Evolutionary conservation across 83 land plant genomes (phyloP).

Genomic region (Picea abies): DNA sequence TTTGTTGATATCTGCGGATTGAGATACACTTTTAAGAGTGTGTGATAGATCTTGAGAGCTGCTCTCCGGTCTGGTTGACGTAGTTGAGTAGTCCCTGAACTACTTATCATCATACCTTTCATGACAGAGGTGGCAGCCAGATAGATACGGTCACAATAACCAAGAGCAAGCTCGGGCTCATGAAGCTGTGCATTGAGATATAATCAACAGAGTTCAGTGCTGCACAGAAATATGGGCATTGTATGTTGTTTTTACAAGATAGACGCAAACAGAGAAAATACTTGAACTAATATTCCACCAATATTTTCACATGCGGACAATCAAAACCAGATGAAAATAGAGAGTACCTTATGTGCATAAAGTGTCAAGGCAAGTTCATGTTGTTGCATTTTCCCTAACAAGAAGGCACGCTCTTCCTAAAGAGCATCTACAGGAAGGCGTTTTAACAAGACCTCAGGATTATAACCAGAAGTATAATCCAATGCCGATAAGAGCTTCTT

Average conservation of each 20-base stretch:
- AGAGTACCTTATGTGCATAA: conserved; percentile 90
- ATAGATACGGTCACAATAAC: conserved; percentile 89
- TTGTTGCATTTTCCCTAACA: conserved; percentile 84
- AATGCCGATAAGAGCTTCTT: conserved; percentile 78
- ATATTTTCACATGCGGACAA: not conserved
- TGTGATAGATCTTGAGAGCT: conserved; percentile 66
- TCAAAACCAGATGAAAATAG: not conserved
- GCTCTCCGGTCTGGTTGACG: conserved; percentile 41
- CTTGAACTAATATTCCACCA: not conserved
- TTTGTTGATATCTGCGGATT: conserved; percentile 64
- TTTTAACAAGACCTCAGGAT: conserved; percentile 61
- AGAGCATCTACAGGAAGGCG: conserved; percentile 88
- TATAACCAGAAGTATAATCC: conserved; percentile 68
- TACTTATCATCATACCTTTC: conserved; percentile 1
- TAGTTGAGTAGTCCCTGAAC: not conserved
- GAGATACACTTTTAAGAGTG: conserved; percentile 85
- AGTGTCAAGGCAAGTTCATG: conserved; percentile 91
- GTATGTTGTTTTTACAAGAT: not conserved
- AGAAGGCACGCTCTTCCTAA: conserved; percentile 84
- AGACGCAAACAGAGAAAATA: not conserved
- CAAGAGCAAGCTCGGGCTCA: conserved; percentile 75
- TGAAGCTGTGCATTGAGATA: conserved; percentile 61
- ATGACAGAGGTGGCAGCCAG: conserved; percentile 21
- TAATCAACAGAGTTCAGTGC: not conserved
- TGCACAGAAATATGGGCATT: not conserved